Conservation (phyloP, 352 stramenopile species). For the Elongisporangium prolatum region DNA sequence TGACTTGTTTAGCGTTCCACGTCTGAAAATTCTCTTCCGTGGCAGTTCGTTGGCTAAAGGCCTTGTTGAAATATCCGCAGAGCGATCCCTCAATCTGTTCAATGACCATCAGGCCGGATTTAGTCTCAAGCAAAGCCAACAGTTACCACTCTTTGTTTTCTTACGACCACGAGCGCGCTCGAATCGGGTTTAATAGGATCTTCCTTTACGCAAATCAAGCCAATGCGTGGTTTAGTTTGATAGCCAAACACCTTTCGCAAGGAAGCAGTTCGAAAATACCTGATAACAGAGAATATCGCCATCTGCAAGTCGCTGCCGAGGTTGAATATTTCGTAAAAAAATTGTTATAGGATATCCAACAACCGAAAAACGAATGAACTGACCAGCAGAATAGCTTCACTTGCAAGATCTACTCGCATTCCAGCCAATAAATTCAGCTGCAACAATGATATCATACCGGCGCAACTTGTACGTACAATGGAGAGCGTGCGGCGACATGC, state of each 20-base stretch:
- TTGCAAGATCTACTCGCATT: conserved; percentile 37
- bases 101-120: not conserved
- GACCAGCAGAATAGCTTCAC: conserved; percentile 47
- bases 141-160: conserved; percentile 2
- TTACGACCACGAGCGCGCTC: conserved; percentile 40
- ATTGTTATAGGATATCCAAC: too few relatives aligned
- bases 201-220: conserved; percentile 25
- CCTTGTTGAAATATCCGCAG: conserved; percentile 65
- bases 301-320: conserved; percentile 37
- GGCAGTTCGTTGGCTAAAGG: conserved; percentile 41
- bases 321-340: not conserved
- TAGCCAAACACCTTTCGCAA: not conserved
- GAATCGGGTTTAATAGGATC: conserved; percentile 33
- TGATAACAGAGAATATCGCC: conserved; percentile 69
- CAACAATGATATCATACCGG: not conserved
- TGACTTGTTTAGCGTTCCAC: conserved; percentile 49
- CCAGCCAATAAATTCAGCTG: not conserved
- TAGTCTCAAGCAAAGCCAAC: not conserved
- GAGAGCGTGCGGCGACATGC: conserved; percentile 31
- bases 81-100: conserved; percentile 58
- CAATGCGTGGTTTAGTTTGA: not conserved
- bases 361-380: not conserved
- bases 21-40: conserved; percentile 27
- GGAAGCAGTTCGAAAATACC: conserved; percentile 10
- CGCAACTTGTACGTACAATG: conserved; percentile 37